These are phyloP conservation scores for Oldenlandia corymbosa DNA, from an alignment of 257 asterid species.

Conservation along the genomic window DNA sequence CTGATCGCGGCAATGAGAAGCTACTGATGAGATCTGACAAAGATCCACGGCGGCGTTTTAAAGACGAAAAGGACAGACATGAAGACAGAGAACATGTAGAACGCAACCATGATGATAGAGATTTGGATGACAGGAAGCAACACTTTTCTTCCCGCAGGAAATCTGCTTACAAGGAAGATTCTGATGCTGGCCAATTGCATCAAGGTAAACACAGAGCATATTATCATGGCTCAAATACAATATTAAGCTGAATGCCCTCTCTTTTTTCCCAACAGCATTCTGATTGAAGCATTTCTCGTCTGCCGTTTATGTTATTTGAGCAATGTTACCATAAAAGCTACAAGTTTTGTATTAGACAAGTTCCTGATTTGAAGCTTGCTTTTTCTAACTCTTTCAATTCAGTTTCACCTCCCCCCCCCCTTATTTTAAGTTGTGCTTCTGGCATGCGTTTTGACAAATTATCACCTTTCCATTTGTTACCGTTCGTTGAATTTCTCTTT, in stretches of 20 bases:
- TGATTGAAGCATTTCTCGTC: background rate
- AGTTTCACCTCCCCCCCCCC: no score
- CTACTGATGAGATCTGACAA: conserved; percentile 25
- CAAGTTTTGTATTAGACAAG: background rate
- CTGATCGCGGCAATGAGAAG: conserved; percentile 35
- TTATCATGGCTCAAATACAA: conserved; percentile 11
- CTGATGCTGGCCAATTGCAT: conserved; percentile 42
- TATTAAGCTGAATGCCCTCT: conserved; percentile 15
- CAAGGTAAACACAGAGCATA: conserved; percentile 43
- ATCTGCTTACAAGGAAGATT: conserved; percentile 43
- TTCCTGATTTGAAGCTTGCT: background rate
- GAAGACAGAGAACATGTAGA: conserved; percentile 48
- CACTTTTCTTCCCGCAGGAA: conserved; percentile 35
- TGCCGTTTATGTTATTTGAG: background rate
- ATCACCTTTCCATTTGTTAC: conserved; percentile 9
- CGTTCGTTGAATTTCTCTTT: conserved; percentile 12
- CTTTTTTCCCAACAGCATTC: background rate
- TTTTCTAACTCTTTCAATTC: background rate
- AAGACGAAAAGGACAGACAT: conserved; percentile 39
- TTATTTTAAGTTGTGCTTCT: background rate
- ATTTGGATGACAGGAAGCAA: conserved; percentile 22
- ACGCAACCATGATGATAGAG: conserved; percentile 41
- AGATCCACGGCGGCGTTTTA: conserved; percentile 40
- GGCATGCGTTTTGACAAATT: background rate
- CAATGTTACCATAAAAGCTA: background rate